A percentile compares a stretch with the other conserved stretches of the same genome.
Evolutionary conservation across 345 rosid species (phyloP).

Genomic region (Salix exigua): DNA sequence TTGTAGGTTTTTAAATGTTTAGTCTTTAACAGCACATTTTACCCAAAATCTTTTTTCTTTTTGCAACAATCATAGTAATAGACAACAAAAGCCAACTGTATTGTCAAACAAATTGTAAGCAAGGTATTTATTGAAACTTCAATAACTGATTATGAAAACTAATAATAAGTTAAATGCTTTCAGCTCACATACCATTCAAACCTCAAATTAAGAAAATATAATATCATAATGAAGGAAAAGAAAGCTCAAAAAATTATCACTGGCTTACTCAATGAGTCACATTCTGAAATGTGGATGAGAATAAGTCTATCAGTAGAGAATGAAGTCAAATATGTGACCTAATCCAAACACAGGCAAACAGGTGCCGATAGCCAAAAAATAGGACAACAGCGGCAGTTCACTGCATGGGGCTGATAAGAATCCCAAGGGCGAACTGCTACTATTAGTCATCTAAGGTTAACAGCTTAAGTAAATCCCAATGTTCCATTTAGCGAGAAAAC

Average conservation of each 20-base stretch:
- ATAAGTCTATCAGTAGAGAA: not conserved
- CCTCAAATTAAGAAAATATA: not conserved
- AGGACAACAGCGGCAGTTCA: not conserved
- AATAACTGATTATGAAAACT: not conserved
- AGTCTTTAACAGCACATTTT: not conserved
- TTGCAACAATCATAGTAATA: not conserved
- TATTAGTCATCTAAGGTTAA: not conserved
- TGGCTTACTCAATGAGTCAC: not conserved
- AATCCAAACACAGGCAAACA: not conserved
- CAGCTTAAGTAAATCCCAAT: not conserved
- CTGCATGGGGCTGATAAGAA: not conserved
- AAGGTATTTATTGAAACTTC: not conserved
- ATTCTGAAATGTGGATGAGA: not conserved
- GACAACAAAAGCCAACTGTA: not conserved
- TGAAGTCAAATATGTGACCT: not conserved
- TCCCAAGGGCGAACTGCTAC: not conserved
- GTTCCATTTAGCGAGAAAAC: not conserved
- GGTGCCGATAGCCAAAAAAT: not conserved
- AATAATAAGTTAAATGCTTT: not conserved
- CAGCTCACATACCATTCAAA: not conserved
- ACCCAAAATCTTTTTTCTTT: not conserved
- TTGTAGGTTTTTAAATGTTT: not conserved
- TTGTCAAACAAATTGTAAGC: not conserved
- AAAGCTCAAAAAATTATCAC: not conserved
- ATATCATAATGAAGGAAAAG: not conserved